These are phyloP conservation scores for Globisporangium parvum DNA, from an alignment of 352 stramenopile species.

Conservation along the genomic window DNA sequence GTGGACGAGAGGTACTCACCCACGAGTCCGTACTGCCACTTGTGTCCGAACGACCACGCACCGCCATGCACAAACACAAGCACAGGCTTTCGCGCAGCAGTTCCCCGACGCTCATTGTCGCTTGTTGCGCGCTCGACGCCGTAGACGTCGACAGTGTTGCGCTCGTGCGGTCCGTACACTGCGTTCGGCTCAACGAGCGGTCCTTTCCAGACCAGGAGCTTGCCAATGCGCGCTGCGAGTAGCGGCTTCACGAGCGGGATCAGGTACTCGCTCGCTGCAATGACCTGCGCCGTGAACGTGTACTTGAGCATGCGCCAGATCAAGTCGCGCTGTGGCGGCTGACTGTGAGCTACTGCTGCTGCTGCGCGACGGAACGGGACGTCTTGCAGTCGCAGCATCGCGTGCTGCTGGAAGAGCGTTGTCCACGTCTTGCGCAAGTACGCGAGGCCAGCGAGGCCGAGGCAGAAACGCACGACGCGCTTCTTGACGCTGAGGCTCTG, in stretches of 20 bases:
- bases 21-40: conserved; percentile 74
- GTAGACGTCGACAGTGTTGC: conserved; percentile 60
- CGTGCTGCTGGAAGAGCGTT: conserved; percentile 18
- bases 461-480: conserved; percentile 18
- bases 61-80: conserved; percentile 90
- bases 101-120: not conserved
- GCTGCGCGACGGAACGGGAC: not conserved
- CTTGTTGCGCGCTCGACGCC: conserved; percentile 20
- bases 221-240: conserved; percentile 34
- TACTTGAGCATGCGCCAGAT: conserved; percentile 29
- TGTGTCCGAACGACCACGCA: conserved; percentile 77
- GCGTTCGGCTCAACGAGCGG: conserved; percentile 21
- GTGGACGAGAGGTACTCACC: conserved; percentile 43
- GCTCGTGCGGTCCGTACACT: conserved; percentile 40
- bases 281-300: conserved; percentile 39
- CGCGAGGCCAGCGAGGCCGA: conserved; percentile 9
- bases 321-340: not conserved
- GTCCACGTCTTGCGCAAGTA: conserved; percentile 23
- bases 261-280: conserved; percentile 46
- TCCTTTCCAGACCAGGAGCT: conserved; percentile 34
- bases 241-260: conserved; percentile 49
- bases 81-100: conserved; percentile 38
- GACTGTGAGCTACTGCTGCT: not conserved
- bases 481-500: not conserved
- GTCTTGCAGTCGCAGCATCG: conserved; percentile 17